These are phyloP conservation scores for Hypoxylon sp. DNA, from an alignment of 2,329 filamentous ascomycete species.

Conservation along the genomic window DNA sequence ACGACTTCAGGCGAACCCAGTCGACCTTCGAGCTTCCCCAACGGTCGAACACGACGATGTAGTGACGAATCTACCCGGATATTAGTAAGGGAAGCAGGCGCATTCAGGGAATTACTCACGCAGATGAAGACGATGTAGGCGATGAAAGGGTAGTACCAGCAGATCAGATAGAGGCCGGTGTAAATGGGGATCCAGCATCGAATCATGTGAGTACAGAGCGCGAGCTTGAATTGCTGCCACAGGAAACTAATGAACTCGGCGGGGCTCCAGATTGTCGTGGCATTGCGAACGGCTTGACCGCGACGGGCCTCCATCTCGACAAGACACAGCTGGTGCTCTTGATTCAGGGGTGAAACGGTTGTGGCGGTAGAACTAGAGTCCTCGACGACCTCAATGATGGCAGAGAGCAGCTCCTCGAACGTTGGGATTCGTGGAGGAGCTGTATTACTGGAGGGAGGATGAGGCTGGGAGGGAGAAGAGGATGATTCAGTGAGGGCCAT, in stretches of 20 bases:
- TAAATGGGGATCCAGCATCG: conserved; percentile 3
- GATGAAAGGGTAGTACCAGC: conserved; percentile 1
- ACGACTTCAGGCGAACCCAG: background rate
- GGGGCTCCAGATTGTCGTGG: conserved; percentile 1
- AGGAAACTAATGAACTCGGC: conserved; percentile 15
- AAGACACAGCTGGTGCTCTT: conserved; percentile 36
- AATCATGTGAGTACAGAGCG: background rate
- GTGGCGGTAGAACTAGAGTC: background rate
- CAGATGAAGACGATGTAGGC: conserved; percentile 4
- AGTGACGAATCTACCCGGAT: conserved; percentile 20
- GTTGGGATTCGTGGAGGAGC: conserved; percentile 18
- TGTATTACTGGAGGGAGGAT: conserved; percentile 5
- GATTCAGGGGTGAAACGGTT: conserved; percentile 16
- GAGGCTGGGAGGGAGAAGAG: conserved; percentile 8
- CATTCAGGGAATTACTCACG: conserved; percentile 5
- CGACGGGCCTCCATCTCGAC: conserved; percentile 40
- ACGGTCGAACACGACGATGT: background rate
- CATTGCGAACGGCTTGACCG: conserved; percentile 20
- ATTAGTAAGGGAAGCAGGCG: conserved; percentile 16
- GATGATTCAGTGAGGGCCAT: background rate
- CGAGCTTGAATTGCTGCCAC: background rate
- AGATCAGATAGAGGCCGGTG: background rate
- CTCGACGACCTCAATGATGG: conserved; percentile 10
- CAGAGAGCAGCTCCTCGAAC: conserved; percentile 3
- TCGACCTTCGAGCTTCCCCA: background rate